phyloP scores from a whole-genome alignment of 306 rosid species.

The Rosa persica region DNA sequence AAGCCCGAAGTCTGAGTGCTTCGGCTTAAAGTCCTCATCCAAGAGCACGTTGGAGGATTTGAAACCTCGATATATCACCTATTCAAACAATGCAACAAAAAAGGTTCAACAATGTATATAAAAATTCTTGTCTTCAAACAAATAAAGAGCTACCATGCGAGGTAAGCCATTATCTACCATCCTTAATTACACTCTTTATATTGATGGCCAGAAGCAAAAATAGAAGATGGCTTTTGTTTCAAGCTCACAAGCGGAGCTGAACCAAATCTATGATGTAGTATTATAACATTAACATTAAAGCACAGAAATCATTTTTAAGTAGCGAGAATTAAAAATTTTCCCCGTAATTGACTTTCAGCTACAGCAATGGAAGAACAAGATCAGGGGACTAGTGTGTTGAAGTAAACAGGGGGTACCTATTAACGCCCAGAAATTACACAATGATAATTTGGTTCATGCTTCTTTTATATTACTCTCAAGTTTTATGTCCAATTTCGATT shows the following conservation, averaged over 20 bases:
- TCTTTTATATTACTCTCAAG: background rate
- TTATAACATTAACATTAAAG: no score
- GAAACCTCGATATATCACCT: conserved; percentile 95
- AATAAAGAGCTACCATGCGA: background rate
- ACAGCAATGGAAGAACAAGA: background rate
- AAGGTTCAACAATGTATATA: conserved; percentile 15
- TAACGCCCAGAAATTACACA: background rate
- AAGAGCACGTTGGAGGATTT: conserved; percentile 86
- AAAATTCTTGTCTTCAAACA: background rate
- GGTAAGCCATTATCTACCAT: background rate
- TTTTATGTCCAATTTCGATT: background rate
- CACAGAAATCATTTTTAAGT: background rate
- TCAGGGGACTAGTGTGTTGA: background rate
- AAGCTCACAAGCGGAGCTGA: background rate
- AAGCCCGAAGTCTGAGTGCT: conserved; percentile 97
- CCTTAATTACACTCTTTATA: background rate
- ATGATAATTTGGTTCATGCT: background rate
- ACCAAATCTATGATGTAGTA: background rate
- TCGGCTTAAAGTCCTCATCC: conserved; percentile 66
- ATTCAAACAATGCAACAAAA: conserved; percentile 19
- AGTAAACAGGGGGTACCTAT: background rate
- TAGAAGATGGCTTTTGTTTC: background rate
- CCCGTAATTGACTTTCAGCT: background rate
- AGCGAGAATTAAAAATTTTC: no score
- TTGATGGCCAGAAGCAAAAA: background rate